Base-by-base conservation (phyloP, 2,329 filamentous ascomycete species). In the Xylaria sp. region DNA sequence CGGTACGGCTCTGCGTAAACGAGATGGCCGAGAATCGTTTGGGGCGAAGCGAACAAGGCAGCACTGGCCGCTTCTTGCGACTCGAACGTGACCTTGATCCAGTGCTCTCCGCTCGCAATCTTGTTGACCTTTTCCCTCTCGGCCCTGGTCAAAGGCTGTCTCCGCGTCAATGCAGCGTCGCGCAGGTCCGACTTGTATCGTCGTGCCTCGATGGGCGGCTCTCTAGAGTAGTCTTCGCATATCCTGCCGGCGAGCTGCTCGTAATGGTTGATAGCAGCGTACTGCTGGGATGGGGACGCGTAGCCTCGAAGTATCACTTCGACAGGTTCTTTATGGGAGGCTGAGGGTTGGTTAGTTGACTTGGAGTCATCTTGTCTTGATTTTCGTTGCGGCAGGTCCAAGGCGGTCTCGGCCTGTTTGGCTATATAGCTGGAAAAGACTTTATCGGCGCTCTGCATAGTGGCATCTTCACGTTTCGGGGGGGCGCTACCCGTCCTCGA, bases 201-300 rank as follows among this genome's bases (percentile, higher is more conserved):
- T 59, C 84, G 82, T 72, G 86, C 85, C 64, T 88, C 84, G 58
- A 87, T 82, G 2, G 91, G 90, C n/a, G 94, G 90, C 66, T 91
- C 88, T 64, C 94, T 88, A 8, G 93, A 87, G 76, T 98, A 98
- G 77, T 97, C 93, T 78, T 98, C 94, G 76, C 93, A 93, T 73
- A 97, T 92, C 65, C 87, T 80, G 25, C 93, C 93, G 6, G 91
- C 94, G 41, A 96, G 87, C 62, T 89, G 86, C 79, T 97, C 94
- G 78, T 90, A 98, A 77, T 92, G 91, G 68, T 90, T 88, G 69
- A 98, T 89, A 33, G 93, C 93, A 27, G 93, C 92, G 84, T 95
- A 97, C 80, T 92, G 83, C 77, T 88, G 79, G 75, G 86, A 75
- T 1, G 81, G 74, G 15, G 83, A 84, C 57, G 82, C 80, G 77